Base-by-base conservation (phyloP, 2,329 filamentous ascomycete genomes). In the Epichloe festucae region DNA sequence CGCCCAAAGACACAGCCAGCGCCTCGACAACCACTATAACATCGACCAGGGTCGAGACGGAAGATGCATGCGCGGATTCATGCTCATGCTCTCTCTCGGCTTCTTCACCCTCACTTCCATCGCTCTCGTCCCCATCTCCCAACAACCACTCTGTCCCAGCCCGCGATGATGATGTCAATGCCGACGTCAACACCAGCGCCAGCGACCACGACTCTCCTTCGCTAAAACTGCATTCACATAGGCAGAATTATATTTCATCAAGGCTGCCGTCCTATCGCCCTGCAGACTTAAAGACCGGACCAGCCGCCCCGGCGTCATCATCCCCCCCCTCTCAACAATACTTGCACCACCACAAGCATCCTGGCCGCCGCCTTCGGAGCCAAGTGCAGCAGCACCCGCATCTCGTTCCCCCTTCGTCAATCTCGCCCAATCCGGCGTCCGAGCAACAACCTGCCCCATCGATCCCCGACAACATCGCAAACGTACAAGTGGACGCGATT, bases 201-300 rank as follows among this genome's bases (percentile, higher is more conserved):
- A 36, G 44, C 50, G 43, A 42, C 43, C 11, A 35, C 42, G 21
- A 42, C 17, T 19, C 17, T 49, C 45, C 45, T 44, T 41, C 42
- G 31, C 49, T 56, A 49, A 58, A 55, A 52, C 55, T 62, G 50
- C 73, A 78, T 58, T 63, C 65, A 44, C 76, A 78, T 63, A 74
- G 76, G 51, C 73, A 75, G 56, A 74, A 62, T 60, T 72, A 78
- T 63, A 78, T 71, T 59, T 73, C 75, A 40, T 79, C 76, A 55
- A 79, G 78, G 58, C 65, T 78, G 56, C 76, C 77, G 31, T 70
- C 75, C 21, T 77, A 74, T 62, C 76, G 76, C 53, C 76, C 76
- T 60, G 72, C 69, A 56, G 75, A 78, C 64, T 65, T 73, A 51
- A 66, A 65, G 52, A 68, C 53, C 54, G 58, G 48, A 46, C 54